Percentiles rank a stretch among this genome's conserved stretches.
Conservation (phyloP, 371 early-diverging fungal species). For the Mortierella sp. region DNA sequence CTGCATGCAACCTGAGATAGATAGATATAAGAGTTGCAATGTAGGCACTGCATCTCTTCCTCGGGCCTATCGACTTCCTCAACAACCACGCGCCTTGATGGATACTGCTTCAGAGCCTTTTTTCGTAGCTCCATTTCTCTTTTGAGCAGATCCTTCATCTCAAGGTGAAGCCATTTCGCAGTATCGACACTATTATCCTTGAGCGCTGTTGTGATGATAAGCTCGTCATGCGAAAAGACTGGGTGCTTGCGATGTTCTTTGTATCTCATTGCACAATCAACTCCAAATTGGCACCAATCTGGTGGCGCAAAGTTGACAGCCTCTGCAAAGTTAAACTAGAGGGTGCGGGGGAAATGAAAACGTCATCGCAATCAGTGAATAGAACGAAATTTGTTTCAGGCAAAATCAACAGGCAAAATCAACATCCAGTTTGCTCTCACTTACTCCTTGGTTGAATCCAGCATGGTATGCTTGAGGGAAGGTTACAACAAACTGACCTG, state of each 20-base stretch:
- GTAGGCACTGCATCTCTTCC: slow-evolving; percentile 76
- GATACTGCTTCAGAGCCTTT: slow-evolving; percentile 58
- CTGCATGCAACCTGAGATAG: slow-evolving; percentile 75
- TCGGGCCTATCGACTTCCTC: slow-evolving; percentile 63
- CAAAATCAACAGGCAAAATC: background rate
- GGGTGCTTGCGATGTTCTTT: slow-evolving; percentile 83
- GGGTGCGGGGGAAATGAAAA: no score
- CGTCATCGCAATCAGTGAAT: no score
- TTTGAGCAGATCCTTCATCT: slow-evolving; percentile 66
- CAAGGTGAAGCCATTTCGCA: slow-evolving; percentile 69
- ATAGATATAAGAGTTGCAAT: slow-evolving; percentile 81
- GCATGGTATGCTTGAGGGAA: slow-evolving; percentile 97
- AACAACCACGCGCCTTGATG: slow-evolving; percentile 57
- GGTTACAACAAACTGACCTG: slow-evolving; percentile 95
- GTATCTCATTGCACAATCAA: slow-evolving; percentile 85
- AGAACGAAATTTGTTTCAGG: no score
- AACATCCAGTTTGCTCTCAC: slow-evolving; percentile 14
- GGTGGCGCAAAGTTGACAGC: slow-evolving; percentile 96
- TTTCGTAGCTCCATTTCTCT: slow-evolving; percentile 71
- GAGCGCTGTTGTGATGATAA: slow-evolving; percentile 75
- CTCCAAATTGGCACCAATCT: slow-evolving; percentile 92
- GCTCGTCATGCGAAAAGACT: slow-evolving; percentile 95
- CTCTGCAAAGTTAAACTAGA: slow-evolving; percentile 92
- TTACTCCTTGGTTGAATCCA: slow-evolving; percentile 96
- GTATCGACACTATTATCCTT: slow-evolving; percentile 59